Percentiles rank a stretch among this genome's conserved stretches.
phyloP scores from a whole-genome alignment of 345 rosid species.

The Capsella bursapastoris region DNA sequence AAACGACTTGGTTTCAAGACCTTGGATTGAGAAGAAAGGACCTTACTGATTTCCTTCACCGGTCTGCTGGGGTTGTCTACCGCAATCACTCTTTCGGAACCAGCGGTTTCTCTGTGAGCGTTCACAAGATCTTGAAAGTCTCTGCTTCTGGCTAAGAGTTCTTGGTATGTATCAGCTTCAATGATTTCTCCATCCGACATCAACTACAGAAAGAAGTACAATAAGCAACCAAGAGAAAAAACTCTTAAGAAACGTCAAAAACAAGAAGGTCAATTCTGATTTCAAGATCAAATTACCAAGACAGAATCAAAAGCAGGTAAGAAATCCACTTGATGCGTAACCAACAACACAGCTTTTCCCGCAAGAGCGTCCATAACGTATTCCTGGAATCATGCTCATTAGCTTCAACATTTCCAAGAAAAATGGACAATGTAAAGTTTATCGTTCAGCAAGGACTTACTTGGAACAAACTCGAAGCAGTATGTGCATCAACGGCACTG shows the following conservation, averaged over 20 bases:
- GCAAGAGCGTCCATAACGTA: slow-evolving; percentile 80
- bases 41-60: slow-evolving; percentile 65
- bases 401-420: slow-evolving; percentile 17
- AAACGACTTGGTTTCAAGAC: slow-evolving; percentile 65
- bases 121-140: slow-evolving; percentile 88
- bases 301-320: slow-evolving; percentile 87
- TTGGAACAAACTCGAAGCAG: slow-evolving; percentile 87
- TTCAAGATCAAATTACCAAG: slow-evolving; percentile 59
- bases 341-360: slow-evolving; percentile 75
- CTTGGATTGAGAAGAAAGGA: slow-evolving; percentile 49
- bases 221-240: background rate
- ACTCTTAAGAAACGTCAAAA: background rate
- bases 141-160: slow-evolving; percentile 61
- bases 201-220: slow-evolving; percentile 53
- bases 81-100: slow-evolving; percentile 64
- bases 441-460: slow-evolving; percentile 47
- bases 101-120: slow-evolving; percentile 96
- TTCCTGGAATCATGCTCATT: slow-evolving; percentile 61
- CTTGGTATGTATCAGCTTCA: slow-evolving; percentile 72
- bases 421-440: background rate
- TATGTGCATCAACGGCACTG: slow-evolving; percentile 96
- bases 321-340: slow-evolving; percentile 98
- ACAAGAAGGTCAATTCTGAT: background rate
- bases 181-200: slow-evolving; percentile 90
- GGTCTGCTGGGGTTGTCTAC: slow-evolving; percentile 44